Conservation (phyloP, 371 early-diverging fungal species). For the Apophysomyces sp. region DNA sequence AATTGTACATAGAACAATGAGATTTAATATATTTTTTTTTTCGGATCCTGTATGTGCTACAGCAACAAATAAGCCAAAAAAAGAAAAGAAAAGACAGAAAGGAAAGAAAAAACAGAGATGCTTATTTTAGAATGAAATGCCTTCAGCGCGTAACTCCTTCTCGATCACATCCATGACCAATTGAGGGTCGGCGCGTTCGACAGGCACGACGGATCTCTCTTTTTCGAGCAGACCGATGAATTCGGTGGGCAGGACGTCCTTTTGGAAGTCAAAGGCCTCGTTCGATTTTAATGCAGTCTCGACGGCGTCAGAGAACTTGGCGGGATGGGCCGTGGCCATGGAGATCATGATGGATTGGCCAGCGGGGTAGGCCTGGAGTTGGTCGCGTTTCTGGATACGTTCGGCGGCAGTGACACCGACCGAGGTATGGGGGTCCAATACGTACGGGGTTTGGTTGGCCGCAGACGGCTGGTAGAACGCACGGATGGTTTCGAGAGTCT, state of each 20-base stretch:
- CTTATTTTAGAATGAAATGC: constrained; percentile 44
- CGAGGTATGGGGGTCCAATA: constrained; percentile 96
- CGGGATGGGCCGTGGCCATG: constrained; percentile 94
- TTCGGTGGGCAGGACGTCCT: constrained; percentile 66
- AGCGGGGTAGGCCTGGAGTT: constrained; percentile 27
- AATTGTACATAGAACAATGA: background rate
- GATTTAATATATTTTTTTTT: too few species aligned
- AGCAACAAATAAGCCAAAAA: too few species aligned
- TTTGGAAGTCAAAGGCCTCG: constrained; percentile 58
- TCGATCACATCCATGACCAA: constrained; percentile 62
- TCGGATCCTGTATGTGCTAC: too few species aligned
- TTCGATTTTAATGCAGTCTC: constrained; percentile 68
- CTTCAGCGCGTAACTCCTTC: constrained; percentile 51
- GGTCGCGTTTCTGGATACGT: constrained; percentile 23
- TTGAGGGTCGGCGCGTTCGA: constrained; percentile 59
- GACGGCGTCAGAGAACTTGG: constrained; percentile 95
- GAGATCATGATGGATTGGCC: constrained; percentile 60
- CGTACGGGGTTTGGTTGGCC: constrained; percentile 58
- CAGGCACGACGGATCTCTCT: constrained; percentile 60
- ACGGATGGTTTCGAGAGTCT: constrained; percentile 76
- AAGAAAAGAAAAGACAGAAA: too few species aligned
- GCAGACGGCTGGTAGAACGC: constrained; percentile 57
- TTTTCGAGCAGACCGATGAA: constrained; percentile 72
- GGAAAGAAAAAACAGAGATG: too few species aligned
- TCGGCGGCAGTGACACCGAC: constrained; percentile 92